Conservation (phyloP, 768 basidiomycete species). For the Tylopilus intermedius region DNA sequence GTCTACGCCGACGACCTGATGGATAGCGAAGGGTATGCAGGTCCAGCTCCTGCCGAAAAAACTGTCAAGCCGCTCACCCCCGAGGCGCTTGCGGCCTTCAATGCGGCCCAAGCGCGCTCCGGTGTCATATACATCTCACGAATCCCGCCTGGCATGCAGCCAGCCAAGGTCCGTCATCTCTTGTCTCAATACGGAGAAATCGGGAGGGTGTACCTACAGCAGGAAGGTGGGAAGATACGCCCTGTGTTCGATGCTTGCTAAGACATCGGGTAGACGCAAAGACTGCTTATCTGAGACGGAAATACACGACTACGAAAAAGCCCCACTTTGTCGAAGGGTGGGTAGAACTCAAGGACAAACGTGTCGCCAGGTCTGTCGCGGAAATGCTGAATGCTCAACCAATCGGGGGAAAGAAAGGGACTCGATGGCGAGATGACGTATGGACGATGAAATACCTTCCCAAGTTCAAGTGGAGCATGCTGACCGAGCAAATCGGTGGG, state of each 20-base stretch:
- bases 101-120: conserved; percentile 65
- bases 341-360: conserved; percentile 97
- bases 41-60: conserved; percentile 37
- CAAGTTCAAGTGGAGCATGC: conserved; percentile 97
- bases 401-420: conserved; percentile 89
- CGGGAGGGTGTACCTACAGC: conserved; percentile 88
- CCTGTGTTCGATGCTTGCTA: neutral
- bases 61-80: conserved; percentile 68
- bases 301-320: conserved; percentile 79
- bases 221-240: conserved; percentile 61
- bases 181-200: conserved; percentile 88
- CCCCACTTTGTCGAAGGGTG: conserved; percentile 93
- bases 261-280: conserved; percentile 58
- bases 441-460: conserved; percentile 99
- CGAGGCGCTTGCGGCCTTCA: conserved; percentile 72
- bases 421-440: conserved; percentile 91
- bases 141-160: conserved; percentile 97
- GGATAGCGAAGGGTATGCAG: conserved; percentile 56
- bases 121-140: conserved; percentile 94
- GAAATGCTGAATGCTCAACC: conserved; percentile 95
- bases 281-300: conserved; percentile 76
- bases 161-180: conserved; percentile 90
- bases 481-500: conserved; percentile 97
- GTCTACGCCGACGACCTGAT: conserved; percentile 35
- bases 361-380: conserved; percentile 82